Conservation (phyloP, 73 alveolate genomes). For the Paramecium caudatum region DNA sequence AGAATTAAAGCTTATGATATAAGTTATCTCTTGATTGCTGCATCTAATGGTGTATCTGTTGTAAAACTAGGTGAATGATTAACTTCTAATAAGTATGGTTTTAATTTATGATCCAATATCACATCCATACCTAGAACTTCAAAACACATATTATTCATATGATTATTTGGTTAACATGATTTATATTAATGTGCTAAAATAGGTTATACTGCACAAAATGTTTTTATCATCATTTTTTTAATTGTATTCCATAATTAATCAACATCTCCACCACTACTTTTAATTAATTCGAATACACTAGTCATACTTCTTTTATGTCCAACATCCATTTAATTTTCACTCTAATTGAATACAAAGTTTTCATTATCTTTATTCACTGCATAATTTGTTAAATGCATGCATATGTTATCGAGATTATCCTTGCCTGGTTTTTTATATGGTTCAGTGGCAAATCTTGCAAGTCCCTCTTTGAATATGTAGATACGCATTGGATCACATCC, state of each 20-base stretch:
- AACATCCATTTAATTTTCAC: constrained; percentile 77
- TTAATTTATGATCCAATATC: constrained; percentile 75
- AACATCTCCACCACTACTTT: constrained; percentile 79
- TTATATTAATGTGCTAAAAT: constrained; percentile 80
- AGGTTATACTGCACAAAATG: constrained; percentile 82
- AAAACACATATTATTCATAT: constrained; percentile 80
- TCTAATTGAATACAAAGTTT: constrained; percentile 82
- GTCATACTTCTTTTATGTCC: constrained; percentile 86
- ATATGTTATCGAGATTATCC: constrained; percentile 80
- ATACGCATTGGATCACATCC: constrained; percentile 96
- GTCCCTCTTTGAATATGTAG: constrained; percentile 94
- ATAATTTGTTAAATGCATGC: constrained; percentile 96
- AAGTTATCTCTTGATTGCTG: constrained; percentile 62
- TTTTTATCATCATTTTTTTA: constrained; percentile 79
- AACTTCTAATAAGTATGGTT: constrained; percentile 77
- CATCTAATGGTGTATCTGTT: constrained; percentile 80
- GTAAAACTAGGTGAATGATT: constrained; percentile 81
- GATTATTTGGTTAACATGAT: constrained; percentile 80
- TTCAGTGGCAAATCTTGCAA: constrained; percentile 91
- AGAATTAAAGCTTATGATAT: constrained; percentile 60
- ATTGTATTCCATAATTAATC: constrained; percentile 75
- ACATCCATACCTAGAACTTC: constrained; percentile 81
- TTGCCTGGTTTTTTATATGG: constrained; percentile 82
- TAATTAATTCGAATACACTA: constrained; percentile 75
- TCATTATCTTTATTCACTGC: constrained; percentile 90